phyloP scores from a whole-genome alignment of 1,284 basidiomycete species.

The Fomitopsis schrenkii region DNA sequence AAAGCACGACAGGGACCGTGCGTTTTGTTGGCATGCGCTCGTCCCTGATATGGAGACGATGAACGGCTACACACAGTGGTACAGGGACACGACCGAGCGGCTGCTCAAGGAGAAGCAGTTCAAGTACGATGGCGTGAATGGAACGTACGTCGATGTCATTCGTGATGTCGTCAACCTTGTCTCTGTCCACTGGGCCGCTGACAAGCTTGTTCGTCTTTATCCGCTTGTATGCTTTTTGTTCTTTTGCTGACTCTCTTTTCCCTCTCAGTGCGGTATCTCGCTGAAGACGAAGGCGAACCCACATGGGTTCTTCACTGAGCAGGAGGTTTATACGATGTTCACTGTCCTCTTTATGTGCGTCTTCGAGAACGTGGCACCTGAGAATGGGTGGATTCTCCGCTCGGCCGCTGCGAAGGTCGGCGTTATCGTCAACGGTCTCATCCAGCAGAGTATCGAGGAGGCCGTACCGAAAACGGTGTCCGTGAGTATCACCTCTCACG shows the following conservation, averaged over 20 bases:
- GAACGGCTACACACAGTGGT: constrained; percentile 28
- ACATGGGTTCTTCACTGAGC: constrained; percentile 46
- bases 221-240: too few relatives aligned
- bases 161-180: constrained; percentile 67
- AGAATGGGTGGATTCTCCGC: neutral
- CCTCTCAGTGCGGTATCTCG: constrained; percentile 51
- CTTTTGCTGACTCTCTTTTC: neutral
- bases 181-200: constrained; percentile 53
- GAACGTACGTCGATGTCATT: constrained; percentile 64
- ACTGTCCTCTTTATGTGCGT: constrained; percentile 50
- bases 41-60: constrained; percentile 1
- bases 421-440: too few relatives aligned
- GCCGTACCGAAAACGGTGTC: too few relatives aligned
- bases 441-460: too few relatives aligned
- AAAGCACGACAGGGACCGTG: neutral
- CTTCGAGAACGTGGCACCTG: neutral
- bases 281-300: constrained; percentile 49
- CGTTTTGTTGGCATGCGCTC: neutral
- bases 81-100: constrained; percentile 32
- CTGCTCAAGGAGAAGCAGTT: constrained; percentile 38
- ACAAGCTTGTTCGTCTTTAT: constrained; percentile 48
- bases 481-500: too few relatives aligned
- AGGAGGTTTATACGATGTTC: constrained; percentile 48
- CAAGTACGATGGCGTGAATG: constrained; percentile 27
- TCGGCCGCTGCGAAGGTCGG: constrained; percentile 27